phyloP scores from a whole-genome alignment of 1,284 basidiomycete genomes.

The Wallemia ichthyophaga region DNA sequence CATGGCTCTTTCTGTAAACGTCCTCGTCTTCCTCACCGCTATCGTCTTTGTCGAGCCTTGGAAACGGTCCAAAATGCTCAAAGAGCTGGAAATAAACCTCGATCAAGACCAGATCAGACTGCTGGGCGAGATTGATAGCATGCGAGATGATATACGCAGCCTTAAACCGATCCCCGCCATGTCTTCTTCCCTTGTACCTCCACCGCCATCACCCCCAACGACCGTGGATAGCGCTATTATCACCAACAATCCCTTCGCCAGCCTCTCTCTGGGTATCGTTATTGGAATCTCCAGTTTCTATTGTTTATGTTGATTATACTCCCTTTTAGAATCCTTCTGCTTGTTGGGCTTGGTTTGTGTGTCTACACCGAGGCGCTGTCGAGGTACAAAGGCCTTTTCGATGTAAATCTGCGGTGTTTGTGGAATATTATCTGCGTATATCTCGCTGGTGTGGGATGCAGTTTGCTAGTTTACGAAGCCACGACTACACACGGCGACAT shows the following conservation, averaged over 20 bases:
- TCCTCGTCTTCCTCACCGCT: conserved; percentile 59
- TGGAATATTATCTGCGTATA: neutral
- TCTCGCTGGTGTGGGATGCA: neutral
- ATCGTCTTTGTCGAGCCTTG: conserved; percentile 73
- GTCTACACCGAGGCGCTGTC: neutral
- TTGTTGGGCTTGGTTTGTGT: neutral
- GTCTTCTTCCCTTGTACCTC: conserved; percentile 51
- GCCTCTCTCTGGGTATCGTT: neutral
- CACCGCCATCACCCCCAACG: conserved; percentile 32
- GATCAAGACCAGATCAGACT: conserved; percentile 27
- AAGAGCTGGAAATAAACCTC: conserved; percentile 59
- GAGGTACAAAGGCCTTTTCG: neutral
- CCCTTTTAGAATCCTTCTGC: neutral
- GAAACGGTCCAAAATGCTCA: conserved; percentile 52
- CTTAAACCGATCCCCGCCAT: too few relatives aligned
- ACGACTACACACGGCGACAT: neutral
- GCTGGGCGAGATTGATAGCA: neutral
- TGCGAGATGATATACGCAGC: neutral
- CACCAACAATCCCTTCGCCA: neutral
- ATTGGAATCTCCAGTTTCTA: neutral
- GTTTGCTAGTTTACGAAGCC: neutral
- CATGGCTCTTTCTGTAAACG: conserved; percentile 49
- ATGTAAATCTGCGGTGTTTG: neutral
- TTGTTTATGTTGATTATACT: neutral
- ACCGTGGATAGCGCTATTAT: conserved; percentile 14